Percentiles rank a stretch among this genome's conserved stretches.
phyloP scores from a whole-genome alignment of 108 stramenopile genomes.

The Cyclotella baltica region DNA sequence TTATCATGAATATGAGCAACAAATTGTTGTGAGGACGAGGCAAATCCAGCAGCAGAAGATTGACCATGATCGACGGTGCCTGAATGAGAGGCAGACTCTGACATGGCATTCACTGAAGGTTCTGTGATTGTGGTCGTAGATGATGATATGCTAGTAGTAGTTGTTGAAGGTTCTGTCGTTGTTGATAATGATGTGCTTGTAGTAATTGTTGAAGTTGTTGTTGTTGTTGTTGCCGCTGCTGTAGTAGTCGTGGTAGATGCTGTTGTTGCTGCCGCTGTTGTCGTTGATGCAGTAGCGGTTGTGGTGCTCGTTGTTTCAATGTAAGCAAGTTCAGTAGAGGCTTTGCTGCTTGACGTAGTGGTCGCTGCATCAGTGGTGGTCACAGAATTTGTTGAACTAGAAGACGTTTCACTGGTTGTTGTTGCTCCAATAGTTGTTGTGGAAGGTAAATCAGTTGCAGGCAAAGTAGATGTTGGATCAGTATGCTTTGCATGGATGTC shows the following conservation, averaged over 20 bases:
- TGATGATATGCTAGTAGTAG: not conserved
- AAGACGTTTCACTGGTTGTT: not conserved
- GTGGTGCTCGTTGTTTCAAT: not conserved
- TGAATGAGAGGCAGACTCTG: too few species aligned
- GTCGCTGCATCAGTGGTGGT: not conserved
- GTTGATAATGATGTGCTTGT: not conserved
- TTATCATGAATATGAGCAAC: not conserved
- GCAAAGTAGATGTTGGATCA: too few species aligned
- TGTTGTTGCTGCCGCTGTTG: not conserved
- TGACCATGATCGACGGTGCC: not conserved
- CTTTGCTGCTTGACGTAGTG: not conserved
- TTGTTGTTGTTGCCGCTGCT: not conserved
- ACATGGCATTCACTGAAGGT: too few species aligned
- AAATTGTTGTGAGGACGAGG: slow-evolving; percentile 4
- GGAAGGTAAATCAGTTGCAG: too few species aligned
- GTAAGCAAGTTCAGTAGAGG: too few species aligned
- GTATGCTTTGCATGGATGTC: not conserved
- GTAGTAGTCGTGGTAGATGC: not conserved
- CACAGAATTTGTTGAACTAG: too few species aligned
- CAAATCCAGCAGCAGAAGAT: not conserved
- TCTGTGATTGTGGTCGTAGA: too few species aligned
- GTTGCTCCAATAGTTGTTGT: not conserved
- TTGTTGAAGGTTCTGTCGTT: not conserved
- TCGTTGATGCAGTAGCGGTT: not conserved
- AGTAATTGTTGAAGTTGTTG: not conserved